Evolutionary conservation across 805 yeast genomes (phyloP).

Genomic region (Sungouiella thailandica): DNA sequence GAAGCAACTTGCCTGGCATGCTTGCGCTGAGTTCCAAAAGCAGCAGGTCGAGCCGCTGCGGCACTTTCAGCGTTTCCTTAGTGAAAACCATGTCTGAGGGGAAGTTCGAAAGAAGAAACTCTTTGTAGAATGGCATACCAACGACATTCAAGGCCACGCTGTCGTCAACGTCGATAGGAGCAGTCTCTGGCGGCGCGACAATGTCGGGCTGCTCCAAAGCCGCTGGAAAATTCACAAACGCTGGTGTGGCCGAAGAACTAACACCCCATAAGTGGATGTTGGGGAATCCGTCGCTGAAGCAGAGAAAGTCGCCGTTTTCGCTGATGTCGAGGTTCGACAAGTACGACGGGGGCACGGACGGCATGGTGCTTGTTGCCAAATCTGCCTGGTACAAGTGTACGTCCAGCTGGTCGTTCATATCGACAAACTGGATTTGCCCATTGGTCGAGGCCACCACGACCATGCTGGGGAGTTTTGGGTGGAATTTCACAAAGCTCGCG

Average conservation of each 20-base stretch:
- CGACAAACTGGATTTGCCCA: slow-evolving; percentile 85
- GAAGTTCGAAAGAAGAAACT: slow-evolving; percentile 76
- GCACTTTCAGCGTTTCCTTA: slow-evolving; percentile 55
- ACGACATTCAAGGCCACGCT: slow-evolving; percentile 59
- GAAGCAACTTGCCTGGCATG: slow-evolving; percentile 8
- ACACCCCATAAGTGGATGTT: slow-evolving; percentile 66
- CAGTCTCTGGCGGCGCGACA: slow-evolving; percentile 18
- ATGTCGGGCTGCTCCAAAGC: slow-evolving; percentile 53
- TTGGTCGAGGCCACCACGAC: slow-evolving; percentile 66
- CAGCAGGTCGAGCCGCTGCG: slow-evolving; percentile 48
- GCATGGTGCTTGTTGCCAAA: slow-evolving; percentile 17
- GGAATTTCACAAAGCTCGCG: slow-evolving; percentile 77
- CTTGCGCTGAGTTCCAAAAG: slow-evolving; percentile 20
- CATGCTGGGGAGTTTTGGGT: slow-evolving; percentile 79
- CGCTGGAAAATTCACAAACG: slow-evolving; percentile 35
- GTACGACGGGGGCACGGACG: slow-evolving; percentile 15
- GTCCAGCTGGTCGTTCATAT: slow-evolving; percentile 71
- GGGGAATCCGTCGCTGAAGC: slow-evolving; percentile 61
- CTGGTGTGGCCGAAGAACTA: slow-evolving; percentile 21
- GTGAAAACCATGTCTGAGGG: slow-evolving; percentile 58
- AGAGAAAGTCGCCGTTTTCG: slow-evolving; percentile 71
- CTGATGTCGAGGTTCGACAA: slow-evolving; percentile 52
- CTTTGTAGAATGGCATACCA: slow-evolving; percentile 85
- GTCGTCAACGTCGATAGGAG: slow-evolving; percentile 29
- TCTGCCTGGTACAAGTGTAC: slow-evolving; percentile 66